Base-by-base conservation (phyloP, 169 alveolate genomes). In the Babesia caballi region DNA sequence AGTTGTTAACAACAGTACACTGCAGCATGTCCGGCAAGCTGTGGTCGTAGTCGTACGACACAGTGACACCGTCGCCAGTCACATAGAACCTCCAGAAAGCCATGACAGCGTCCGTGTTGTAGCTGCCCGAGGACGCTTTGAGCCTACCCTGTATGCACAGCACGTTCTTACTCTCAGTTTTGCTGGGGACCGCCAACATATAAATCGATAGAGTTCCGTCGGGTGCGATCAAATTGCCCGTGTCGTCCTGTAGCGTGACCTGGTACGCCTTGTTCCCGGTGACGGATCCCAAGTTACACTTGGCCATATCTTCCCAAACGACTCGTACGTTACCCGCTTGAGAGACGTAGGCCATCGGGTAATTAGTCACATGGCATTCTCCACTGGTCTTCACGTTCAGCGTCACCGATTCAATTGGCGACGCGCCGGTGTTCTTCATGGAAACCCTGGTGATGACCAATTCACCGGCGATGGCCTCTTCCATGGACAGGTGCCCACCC, bases 1-100 rank as follows among this genome's bases (percentile, higher is more conserved):
- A 56, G 4, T 71, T 49, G 54, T 71, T 71, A 27, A 32, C 53
- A 7, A 71, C 28, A 41, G 17, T 41, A 27, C 82, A 71, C 59
- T 60, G 30, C 2, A 71, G 9, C 41, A 59, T 60, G 15, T 71
- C 50, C 12, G 44, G 27, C 25, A 59, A n/a, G 15, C 49, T 28
- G 42, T 71, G 73, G 35, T 71, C 82, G 38, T 32, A 56, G 12
- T 57, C 49, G n/a, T 50, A 56, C 9, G 32, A n/a, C 8, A 50
- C 49, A 46, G n/a, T 32, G 9, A 71, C 14, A 1, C 82, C 82
- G 44, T 32, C 36, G 1, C 23, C 49, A 6, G 50, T 19, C 11
- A 38, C 23, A 44, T 71, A 71, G 49, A 71, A 71, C 40, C 72
- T 56, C 72, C 66, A 51, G 40, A 71, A 71, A 1, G 72, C 73